A percentile compares a stretch with the other conserved stretches of the same genome.
Conservation (phyloP, 2,329 filamentous ascomycete species). For the Neonectria sp. region DNA sequence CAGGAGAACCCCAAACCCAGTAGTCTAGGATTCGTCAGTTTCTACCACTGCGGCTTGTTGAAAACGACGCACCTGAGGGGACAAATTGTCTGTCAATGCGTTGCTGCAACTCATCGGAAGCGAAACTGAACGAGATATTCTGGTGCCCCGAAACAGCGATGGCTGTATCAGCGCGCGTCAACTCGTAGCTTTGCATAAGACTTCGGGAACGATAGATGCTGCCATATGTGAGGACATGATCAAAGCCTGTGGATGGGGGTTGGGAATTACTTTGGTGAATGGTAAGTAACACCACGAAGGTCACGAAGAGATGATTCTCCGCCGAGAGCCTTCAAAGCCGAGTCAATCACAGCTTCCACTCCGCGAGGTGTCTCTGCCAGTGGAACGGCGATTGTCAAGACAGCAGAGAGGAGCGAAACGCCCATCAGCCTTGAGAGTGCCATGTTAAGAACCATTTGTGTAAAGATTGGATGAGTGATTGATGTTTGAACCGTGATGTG, state of each 20-base stretch:
- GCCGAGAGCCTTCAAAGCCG: constrained; percentile 22
- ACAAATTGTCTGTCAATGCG: constrained; percentile 31
- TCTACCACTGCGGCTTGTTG: accelerated
- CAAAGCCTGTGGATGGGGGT: no score
- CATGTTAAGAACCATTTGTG: neutral
- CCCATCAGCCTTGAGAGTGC: neutral
- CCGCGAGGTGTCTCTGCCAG: neutral
- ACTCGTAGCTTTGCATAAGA: constrained; percentile 37
- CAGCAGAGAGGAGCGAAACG: neutral
- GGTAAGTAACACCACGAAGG: constrained; percentile 24
- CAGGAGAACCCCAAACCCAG: constrained; percentile 32
- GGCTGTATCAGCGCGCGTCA: constrained; percentile 20
- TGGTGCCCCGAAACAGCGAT: constrained; percentile 29
- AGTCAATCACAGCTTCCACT: constrained; percentile 5
- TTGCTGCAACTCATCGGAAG: constrained; percentile 8
- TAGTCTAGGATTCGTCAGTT: neutral
- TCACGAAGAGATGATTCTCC: constrained; percentile 11
- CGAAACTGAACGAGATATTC: constrained; percentile 29
- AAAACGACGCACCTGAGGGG: neutral
- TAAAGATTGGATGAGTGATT: neutral
- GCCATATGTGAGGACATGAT: neutral
- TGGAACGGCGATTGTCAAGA: neutral
- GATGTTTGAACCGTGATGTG: neutral
- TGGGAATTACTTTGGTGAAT: constrained; percentile 22
- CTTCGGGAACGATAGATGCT: constrained; percentile 33